Base-by-base conservation (phyloP, 2,329 filamentous ascomycete genomes). In the Hymenoscyphus fructigenus region DNA sequence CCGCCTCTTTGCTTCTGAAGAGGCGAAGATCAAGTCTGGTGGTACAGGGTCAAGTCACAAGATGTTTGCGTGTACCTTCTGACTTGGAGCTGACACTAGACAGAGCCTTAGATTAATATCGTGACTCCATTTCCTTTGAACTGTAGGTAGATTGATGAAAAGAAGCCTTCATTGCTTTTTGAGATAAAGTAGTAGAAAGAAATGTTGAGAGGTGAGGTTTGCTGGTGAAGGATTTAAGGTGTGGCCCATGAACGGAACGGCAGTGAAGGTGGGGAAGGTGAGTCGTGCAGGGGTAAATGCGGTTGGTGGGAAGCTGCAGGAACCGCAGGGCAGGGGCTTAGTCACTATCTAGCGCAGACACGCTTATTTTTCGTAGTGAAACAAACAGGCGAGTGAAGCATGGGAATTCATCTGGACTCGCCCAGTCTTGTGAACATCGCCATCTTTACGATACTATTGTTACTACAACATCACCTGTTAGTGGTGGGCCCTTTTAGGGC, bases 401-500 rank as follows among this genome's bases (percentile, higher is more conserved):
- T 47, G 44, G 44, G 44, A 20, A 50, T 50, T 50, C 17, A 26
- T 26, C 44, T 50, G 44, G 12, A 50, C 44, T 23, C 44, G 7
- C n/a, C 20, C 44, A 44, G 15, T 17, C 41, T 44, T 20, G n/a
- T 23, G 44, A 50, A 20, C 44, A 50, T 50, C 44, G 20, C 44
- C 44, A 50, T 12, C 44, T 23, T 5, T 1, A 50, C 44, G 10
- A 12, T 12, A 12, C n/a, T 10, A 50, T 23, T 12, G 20, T 23
- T 23, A 50, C 20, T 23, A 26, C n/a, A 10, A 50, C n/a, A 23
- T 23, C 44, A 23, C 44, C 44, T 50, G 44, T 23, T 60, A 60
- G 67, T 68, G 68, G 70, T 72, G 70, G 69, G 71, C 70, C 69
- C 70, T 65, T 63, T 50, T 38, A 68, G 70, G 70, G 71, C 68